A percentile compares a stretch with the other conserved stretches of the same genome.
phyloP scores from a whole-genome alignment of 768 basidiomycete genomes.

The Leccinum broughii region DNA sequence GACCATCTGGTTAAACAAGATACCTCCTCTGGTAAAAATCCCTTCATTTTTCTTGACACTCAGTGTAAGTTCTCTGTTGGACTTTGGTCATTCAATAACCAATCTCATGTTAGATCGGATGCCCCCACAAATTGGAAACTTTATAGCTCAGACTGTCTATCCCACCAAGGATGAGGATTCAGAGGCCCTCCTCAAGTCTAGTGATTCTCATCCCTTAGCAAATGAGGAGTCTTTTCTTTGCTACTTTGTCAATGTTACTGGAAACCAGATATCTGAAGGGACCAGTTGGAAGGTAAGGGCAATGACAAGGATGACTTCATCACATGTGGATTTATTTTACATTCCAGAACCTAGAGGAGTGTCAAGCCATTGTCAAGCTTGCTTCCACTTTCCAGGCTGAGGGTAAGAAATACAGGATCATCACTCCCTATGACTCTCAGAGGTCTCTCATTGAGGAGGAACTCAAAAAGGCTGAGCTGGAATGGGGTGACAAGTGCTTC shows the following conservation, averaged over 20 bases:
- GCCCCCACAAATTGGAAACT: conserved; percentile 75
- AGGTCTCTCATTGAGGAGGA: conserved; percentile 55
- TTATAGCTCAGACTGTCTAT: conserved; percentile 72
- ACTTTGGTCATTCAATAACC: conserved; percentile 1
- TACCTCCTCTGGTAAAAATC: conserved; percentile 19
- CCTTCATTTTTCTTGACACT: conserved; percentile 60
- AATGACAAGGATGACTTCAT: conserved; percentile 1
- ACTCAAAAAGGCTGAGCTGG: conserved; percentile 50
- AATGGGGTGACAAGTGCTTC: conserved; percentile 70
- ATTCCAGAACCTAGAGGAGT: conserved; percentile 61
- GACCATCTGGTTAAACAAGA: conserved; percentile 47
- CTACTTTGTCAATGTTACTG: conserved; percentile 60
- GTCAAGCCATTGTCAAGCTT: conserved; percentile 54
- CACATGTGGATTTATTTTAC: not conserved
- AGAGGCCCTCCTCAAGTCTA: conserved; percentile 48
- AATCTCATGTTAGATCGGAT: conserved; percentile 61
- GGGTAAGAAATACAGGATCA: conserved; percentile 55
- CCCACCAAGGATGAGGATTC: conserved; percentile 38
- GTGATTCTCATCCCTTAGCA: conserved; percentile 50
- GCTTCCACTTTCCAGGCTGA: conserved; percentile 55
- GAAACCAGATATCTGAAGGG: conserved; percentile 34
- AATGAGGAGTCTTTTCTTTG: conserved; percentile 46
- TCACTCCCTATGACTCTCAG: conserved; percentile 84
- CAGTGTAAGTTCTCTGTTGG: conserved; percentile 56
- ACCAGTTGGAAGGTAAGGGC: conserved; percentile 43